Base-by-base conservation (phyloP, 371 early-diverging fungal species). In the Umbelopsis sp. region DNA sequence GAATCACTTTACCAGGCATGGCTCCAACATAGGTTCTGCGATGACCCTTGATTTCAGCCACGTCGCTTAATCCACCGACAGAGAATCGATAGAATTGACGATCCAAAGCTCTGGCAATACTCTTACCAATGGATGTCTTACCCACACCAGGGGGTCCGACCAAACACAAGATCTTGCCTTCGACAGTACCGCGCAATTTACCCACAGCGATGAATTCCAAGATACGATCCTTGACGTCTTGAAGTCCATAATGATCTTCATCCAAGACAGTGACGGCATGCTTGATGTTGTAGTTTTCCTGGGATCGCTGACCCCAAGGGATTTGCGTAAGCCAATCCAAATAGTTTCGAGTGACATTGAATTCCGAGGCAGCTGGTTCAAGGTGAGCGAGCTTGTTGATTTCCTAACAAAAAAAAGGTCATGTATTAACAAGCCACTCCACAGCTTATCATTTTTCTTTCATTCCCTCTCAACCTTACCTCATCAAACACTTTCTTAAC, bases 1-100 rank as follows among this genome's bases (percentile, higher is more conserved):
- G 98, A 44, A 99, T 91, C 5, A 98, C 95, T 78, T 98, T 98
- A 50, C 99, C 99, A n/a, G 99, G 99, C 99, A 99, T 98, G 8
- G 98, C 98, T 63, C 99, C 99, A 20, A 99, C 97, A 76, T 99
- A 99, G 4, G 99, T 99, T 65, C 99, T 86, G 37, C 99, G 90
- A 80, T 98, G 99, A 12, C 98, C 99, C 86, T 99, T 98, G 79
- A 99, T 96, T 75, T 99, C 99, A 32, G 97, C 97, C 11, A 97
- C 98, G 74, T 99, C 99, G 0, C 93, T 93, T 72, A 99, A 76
- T 7, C 99, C 99, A 65, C 99, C 99, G 9, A 99, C 98, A 68
- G 93, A 92, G 80, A 99, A 97, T 41, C 99, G 87, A 80, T 90
- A 98, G 72, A 97, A 99, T 75, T 96, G 95, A 22, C 99, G 90